phyloP scores from a whole-genome alignment of 2,329 filamentous ascomycete species.

The Xylariaceae sp. region DNA sequence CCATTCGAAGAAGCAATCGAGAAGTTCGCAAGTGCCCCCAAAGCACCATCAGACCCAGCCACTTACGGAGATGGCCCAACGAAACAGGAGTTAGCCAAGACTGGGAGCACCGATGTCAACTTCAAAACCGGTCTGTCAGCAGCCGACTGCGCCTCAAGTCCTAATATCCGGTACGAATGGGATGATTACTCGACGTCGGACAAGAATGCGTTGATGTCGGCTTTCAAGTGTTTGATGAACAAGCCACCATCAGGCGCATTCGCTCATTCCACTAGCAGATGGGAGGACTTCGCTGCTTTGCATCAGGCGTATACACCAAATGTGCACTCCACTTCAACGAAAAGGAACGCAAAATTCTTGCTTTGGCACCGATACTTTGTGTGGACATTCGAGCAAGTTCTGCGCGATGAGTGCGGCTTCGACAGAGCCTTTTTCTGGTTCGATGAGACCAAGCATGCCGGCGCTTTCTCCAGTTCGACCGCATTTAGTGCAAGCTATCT shows the following conservation, averaged over 20 bases:
- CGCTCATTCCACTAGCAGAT: slow-evolving; percentile 11
- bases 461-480: slow-evolving; percentile 11
- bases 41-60: slow-evolving; percentile 13
- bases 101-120: neutral
- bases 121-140: neutral
- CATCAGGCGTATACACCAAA: slow-evolving; percentile 15
- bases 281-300: slow-evolving; percentile 15
- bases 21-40: slow-evolving; percentile 13
- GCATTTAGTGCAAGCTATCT: slow-evolving; percentile 13
- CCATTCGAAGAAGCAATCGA: slow-evolving; percentile 9
- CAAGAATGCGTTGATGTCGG: slow-evolving; percentile 13
- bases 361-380: slow-evolving; percentile 17
- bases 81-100: neutral
- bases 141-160: slow-evolving; percentile 11
- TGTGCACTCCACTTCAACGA: slow-evolving; percentile 1
- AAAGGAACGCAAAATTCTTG: slow-evolving; percentile 15
- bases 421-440: slow-evolving; percentile 16
- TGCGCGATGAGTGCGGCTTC: slow-evolving; percentile 16
- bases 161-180: slow-evolving; percentile 18
- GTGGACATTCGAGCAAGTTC: slow-evolving; percentile 13
- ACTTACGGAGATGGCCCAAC: slow-evolving; percentile 13
- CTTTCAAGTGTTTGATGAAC: slow-evolving; percentile 16
- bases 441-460: slow-evolving; percentile 18
- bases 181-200: slow-evolving; percentile 12
- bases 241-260: slow-evolving; percentile 11